Evolutionary conservation across 495 filamentous ascomycete genomes (phyloP), one percentile per base, ranked within the genome.

Genomic region (Aspergillus ostianus): DNA sequence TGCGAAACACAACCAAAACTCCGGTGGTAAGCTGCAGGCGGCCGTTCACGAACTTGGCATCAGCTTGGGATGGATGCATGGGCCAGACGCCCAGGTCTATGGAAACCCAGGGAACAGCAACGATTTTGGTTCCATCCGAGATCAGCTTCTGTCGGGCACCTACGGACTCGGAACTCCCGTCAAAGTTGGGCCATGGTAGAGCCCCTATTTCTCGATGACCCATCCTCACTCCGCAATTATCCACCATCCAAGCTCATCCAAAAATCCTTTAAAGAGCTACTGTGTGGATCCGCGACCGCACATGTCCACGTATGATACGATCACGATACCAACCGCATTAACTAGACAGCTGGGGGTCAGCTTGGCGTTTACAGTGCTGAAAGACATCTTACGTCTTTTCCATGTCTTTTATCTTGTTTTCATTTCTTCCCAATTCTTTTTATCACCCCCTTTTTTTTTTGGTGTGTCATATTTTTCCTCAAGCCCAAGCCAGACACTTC

Each of bases 1-100:
- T 50, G 76, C 83, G 2, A 93, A 90, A 71, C 94, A 98, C 76
- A 94, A 98, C 64, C 86, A 93, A 60, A 87, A 87, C 55, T 91
- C 91, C 13, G 88, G 86, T 44, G 92, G 93, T 9, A 89, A 88
- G 68, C 79, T 98, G 73, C 87, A 90, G 64, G 85, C 85, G 54
- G 94, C 92, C 47, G 83, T 97, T 51, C 80, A 86, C 55, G 89
- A 90, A 64, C 84, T 97, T 73, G 80, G 81, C n/a, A 77, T 73
- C 20, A 87, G 84, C 60, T 74, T 95, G 29, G 88, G 87, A 47
- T 96, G 91, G 90, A 88, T 90, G 78, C 87, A 84, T 26, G 78
- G 79, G 41, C 64, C 75, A 18, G 73, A 79, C n/a, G 65, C 74
- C n/a, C 73, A 74, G n/a, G 70, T 75, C n/a, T 70, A 77, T 55